Conservation (phyloP, 441 rosid species). For the Arabidopsis lyrata region DNA sequence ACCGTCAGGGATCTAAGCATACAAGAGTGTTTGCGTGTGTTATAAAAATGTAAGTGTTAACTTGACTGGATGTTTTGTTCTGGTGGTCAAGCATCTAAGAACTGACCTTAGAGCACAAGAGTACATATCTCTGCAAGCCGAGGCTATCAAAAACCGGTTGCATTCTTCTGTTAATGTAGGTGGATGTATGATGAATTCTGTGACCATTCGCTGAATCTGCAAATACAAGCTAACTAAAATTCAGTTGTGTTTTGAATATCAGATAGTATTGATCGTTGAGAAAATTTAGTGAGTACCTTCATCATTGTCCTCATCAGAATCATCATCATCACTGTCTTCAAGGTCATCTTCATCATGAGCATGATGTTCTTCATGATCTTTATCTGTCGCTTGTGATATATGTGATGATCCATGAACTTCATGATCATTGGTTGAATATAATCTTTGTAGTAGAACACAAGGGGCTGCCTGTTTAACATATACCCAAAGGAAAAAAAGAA, state of each 20-base stretch:
- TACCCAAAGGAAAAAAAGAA: neutral
- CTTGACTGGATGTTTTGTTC: neutral
- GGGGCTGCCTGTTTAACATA: constrained; percentile 69
- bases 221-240: constrained; percentile 16
- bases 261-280: constrained; percentile 8
- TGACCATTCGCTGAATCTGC: constrained; percentile 40
- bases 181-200: constrained; percentile 40
- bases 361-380: constrained; percentile 59
- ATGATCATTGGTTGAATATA: constrained; percentile 22
- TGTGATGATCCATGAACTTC: constrained; percentile 48
- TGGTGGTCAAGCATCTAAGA: no score
- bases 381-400: constrained; percentile 51
- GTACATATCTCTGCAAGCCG: constrained; percentile 81
- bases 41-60: neutral
- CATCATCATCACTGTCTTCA: constrained; percentile 42
- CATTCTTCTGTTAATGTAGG: constrained; percentile 40
- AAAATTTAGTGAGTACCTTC: constrained; percentile 22
- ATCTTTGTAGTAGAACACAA: constrained; percentile 68
- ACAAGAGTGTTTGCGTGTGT: neutral
- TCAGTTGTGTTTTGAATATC: constrained; percentile 8
- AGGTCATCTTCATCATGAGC: constrained; percentile 50
- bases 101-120: constrained; percentile 82
- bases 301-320: constrained; percentile 31
- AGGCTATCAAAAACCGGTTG: constrained; percentile 73
- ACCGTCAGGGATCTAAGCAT: constrained; percentile 63